phyloP scores from a whole-genome alignment of 768 basidiomycete species.

The Daedaleopsis nitida region DNA sequence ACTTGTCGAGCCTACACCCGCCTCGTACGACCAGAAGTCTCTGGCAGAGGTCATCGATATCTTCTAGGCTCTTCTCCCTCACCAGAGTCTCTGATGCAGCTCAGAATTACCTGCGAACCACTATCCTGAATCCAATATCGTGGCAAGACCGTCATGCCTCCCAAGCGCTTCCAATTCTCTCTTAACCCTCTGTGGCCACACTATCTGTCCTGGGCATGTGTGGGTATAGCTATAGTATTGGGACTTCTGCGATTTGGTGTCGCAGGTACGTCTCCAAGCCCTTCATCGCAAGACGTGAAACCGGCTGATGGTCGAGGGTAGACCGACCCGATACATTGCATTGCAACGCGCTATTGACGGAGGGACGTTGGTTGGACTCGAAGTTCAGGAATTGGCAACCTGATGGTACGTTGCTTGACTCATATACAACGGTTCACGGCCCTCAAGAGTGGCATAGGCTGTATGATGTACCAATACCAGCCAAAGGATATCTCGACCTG shows the following conservation, averaged over 20 bases:
- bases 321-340: slow-evolving; percentile 74
- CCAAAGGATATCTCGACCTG: slow-evolving; percentile 56
- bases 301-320: slow-evolving; percentile 28
- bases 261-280: slow-evolving; percentile 39
- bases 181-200: slow-evolving; percentile 51
- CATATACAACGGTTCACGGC: no score
- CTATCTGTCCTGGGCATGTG: slow-evolving; percentile 41
- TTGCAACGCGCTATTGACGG: slow-evolving; percentile 69
- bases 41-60: no score
- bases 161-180: slow-evolving; percentile 28
- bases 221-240: slow-evolving; percentile 42
- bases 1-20: no score
- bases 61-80: no score
- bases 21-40: no score
- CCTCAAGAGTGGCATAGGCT: slow-evolving; percentile 49
- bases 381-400: slow-evolving; percentile 82
- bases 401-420: slow-evolving; percentile 53
- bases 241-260: slow-evolving; percentile 47
- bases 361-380: slow-evolving; percentile 79
- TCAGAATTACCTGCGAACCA: no score
- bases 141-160: slow-evolving; percentile 24
- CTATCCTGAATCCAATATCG: neutral
- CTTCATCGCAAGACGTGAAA: neutral
- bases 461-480: slow-evolving; percentile 73
- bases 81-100: no score